phyloP scores from a whole-genome alignment of 192 early-diverging fungal genomes.

The Ambispora gerdemannii region DNA sequence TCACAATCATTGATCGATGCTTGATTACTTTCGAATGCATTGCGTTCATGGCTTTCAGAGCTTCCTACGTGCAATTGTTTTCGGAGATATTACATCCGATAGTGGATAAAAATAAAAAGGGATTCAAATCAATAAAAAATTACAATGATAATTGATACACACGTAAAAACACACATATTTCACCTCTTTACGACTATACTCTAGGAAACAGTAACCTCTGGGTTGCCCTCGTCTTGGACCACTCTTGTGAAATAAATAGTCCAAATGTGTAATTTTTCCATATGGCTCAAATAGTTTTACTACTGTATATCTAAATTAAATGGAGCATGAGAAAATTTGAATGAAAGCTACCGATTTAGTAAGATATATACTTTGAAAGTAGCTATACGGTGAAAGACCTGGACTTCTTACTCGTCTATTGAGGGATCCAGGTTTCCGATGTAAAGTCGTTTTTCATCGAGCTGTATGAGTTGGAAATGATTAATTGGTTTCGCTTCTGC shows the following conservation, averaged over 20 bases:
- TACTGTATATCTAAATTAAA: slow-evolving; percentile 54
- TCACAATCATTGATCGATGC: slow-evolving; percentile 57
- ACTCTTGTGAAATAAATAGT: slow-evolving; percentile 63
- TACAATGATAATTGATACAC: background rate
- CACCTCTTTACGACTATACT: slow-evolving; percentile 52
- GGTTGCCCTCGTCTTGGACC: slow-evolving; percentile 66
- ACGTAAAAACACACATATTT: slow-evolving; percentile 7
- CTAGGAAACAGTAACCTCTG: slow-evolving; percentile 69
- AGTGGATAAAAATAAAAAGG: background rate
- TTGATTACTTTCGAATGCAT: slow-evolving; percentile 57
- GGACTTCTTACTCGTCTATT: slow-evolving; percentile 67
- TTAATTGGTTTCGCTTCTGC: too few species aligned
- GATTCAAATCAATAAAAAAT: background rate
- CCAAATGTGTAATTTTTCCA: slow-evolving; percentile 62
- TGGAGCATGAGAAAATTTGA: background rate
- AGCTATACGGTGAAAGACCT: slow-evolving; percentile 1
- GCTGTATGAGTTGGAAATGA: too few species aligned
- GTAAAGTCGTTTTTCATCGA: slow-evolving; percentile 57
- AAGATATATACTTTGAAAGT: background rate
- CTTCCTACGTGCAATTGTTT: slow-evolving; percentile 37
- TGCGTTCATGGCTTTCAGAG: slow-evolving; percentile 50
- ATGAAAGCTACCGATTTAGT: background rate
- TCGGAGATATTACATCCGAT: background rate
- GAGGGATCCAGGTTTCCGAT: slow-evolving; percentile 65
- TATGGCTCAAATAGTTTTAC: slow-evolving; percentile 65